Percentiles rank a stretch among this genome's conserved stretches.
Conservation (phyloP, 495 filamentous ascomycete genomes). For the Penicillium arizonense region DNA sequence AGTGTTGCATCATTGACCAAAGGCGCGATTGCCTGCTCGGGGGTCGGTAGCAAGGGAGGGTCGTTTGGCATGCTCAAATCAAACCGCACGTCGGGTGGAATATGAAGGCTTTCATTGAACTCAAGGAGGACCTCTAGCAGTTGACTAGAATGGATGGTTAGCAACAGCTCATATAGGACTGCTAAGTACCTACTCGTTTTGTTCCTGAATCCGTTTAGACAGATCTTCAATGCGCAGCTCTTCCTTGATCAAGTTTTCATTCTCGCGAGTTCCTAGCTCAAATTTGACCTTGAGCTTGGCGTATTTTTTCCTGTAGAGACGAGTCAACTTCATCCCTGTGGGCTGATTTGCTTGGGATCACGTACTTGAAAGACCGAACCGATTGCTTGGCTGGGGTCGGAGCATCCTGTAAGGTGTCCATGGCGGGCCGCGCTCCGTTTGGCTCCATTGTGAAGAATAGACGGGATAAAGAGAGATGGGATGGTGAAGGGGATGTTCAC, state of each 20-base stretch:
- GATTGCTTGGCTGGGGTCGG: slow-evolving; percentile 36
- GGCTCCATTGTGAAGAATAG: slow-evolving; percentile 30
- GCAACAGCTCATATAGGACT: slow-evolving; percentile 1
- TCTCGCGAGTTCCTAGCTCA: slow-evolving; percentile 76
- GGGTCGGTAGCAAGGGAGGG: slow-evolving; percentile 33
- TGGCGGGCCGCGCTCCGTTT: slow-evolving; percentile 22
- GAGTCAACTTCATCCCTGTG: neutral
- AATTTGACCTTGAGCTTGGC: slow-evolving; percentile 87
- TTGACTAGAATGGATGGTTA: slow-evolving; percentile 48
- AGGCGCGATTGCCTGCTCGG: slow-evolving; percentile 39
- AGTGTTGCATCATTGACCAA: slow-evolving; percentile 36
- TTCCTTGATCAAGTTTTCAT: slow-evolving; percentile 70
- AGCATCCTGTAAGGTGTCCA: slow-evolving; percentile 35
- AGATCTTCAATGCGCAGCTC: slow-evolving; percentile 76
- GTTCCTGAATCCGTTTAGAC: slow-evolving; percentile 74
- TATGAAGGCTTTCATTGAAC: slow-evolving; percentile 74
- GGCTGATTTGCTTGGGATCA: neutral
- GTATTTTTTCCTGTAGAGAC: slow-evolving; percentile 83
- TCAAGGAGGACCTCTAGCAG: slow-evolving; percentile 83
- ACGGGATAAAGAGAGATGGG: slow-evolving; percentile 4
- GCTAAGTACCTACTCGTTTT: slow-evolving; percentile 67
- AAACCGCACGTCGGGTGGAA: slow-evolving; percentile 73
- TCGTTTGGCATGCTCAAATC: slow-evolving; percentile 48
- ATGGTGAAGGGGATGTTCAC: slow-evolving; percentile 13
- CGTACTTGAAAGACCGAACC: slow-evolving; percentile 46